These are phyloP conservation scores for Panicum hallii DNA, from an alignment of 202 grass and related monocot genomes.

Conservation along the genomic window DNA sequence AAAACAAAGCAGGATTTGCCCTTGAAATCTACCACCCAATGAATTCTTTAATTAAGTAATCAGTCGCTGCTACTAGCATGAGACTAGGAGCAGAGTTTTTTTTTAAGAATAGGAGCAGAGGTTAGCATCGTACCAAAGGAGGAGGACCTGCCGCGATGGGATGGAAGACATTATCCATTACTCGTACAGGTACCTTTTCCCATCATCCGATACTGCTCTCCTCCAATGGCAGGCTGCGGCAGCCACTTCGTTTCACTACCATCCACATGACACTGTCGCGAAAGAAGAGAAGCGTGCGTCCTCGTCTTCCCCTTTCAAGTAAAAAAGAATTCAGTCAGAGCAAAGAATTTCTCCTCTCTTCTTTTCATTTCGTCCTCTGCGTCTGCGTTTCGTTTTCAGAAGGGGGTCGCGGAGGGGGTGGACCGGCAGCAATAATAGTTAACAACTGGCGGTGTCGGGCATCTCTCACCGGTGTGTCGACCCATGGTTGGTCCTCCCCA, in stretches of 20 bases:
- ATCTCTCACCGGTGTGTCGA: slow-evolving; percentile 43
- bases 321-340: slow-evolving; percentile 25
- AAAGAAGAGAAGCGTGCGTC: slow-evolving; percentile 25
- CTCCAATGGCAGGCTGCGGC: slow-evolving; percentile 16
- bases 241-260: background rate
- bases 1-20: background rate
- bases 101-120: too few species aligned
- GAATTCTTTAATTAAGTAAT: background rate
- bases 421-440: slow-evolving; percentile 20
- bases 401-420: background rate
- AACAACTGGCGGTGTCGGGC: slow-evolving; percentile 42
- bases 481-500: slow-evolving; percentile 27
- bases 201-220: slow-evolving; percentile 19
- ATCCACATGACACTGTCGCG: slow-evolving; percentile 29
- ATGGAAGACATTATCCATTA: slow-evolving; percentile 29
- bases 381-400: slow-evolving; percentile 18
- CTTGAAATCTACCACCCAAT: background rate
- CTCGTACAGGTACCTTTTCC: slow-evolving; percentile 15
- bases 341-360: slow-evolving; percentile 2
- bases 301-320: slow-evolving; percentile 45
- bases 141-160: background rate
- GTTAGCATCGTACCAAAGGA: background rate
- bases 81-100: too few species aligned
- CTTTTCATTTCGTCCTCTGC: slow-evolving; percentile 13
- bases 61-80: background rate